These are phyloP conservation scores for Lentinus tigrinus DNA, from an alignment of 768 basidiomycete genomes.

Conservation along the genomic window DNA sequence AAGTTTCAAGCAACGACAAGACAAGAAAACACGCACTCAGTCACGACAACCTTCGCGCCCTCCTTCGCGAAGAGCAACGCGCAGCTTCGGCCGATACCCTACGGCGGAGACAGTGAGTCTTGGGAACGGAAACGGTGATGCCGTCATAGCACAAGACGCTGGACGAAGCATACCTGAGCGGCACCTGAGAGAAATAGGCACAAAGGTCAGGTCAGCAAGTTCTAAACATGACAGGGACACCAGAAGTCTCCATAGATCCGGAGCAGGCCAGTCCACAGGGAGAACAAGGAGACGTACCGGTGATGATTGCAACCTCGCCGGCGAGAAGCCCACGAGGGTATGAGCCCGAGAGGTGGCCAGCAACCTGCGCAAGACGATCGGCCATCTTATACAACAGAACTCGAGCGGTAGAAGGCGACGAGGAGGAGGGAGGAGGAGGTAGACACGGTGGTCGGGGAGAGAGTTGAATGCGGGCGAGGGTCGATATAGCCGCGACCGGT, in stretches of 20 bases:
- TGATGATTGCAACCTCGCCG: slow-evolving; percentile 84
- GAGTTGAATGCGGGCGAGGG: not conserved
- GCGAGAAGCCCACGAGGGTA: slow-evolving; percentile 56
- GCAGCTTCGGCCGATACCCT: slow-evolving; percentile 78
- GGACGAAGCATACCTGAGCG: slow-evolving; percentile 54
- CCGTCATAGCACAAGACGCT: slow-evolving; percentile 11
- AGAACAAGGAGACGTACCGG: slow-evolving; percentile 47
- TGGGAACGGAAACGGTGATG: not conserved
- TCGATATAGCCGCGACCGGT: slow-evolving; percentile 4
- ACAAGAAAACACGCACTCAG: slow-evolving; percentile 54
- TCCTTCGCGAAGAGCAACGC: slow-evolving; percentile 81
- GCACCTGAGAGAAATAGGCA: slow-evolving; percentile 47
- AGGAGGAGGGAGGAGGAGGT: not conserved
- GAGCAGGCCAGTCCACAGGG: not conserved
- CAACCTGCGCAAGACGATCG: slow-evolving; percentile 59
- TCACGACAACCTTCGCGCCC: slow-evolving; percentile 83
- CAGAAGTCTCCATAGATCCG: not conserved
- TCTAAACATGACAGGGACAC: not conserved
- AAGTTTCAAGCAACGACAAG: not conserved
- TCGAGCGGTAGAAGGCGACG: not conserved
- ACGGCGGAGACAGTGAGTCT: not conserved
- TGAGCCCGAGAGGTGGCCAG: slow-evolving; percentile 62
- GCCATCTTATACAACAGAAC: slow-evolving; percentile 31
- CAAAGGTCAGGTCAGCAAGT: slow-evolving; percentile 5
- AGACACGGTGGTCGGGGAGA: slow-evolving; percentile 3